Conservation (phyloP, 345 rosid species). For the Boechera stricta region DNA sequence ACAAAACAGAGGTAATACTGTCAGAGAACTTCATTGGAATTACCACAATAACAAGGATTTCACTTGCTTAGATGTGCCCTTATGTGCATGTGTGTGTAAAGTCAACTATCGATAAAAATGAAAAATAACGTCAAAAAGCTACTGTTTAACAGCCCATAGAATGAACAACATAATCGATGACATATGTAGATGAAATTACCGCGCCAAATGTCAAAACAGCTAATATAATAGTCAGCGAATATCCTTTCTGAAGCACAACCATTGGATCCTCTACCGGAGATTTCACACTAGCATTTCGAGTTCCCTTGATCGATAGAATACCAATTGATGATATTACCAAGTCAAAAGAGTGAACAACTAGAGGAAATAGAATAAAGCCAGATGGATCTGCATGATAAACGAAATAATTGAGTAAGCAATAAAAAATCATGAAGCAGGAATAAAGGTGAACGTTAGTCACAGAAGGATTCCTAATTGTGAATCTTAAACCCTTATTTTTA, state of each 20-base stretch:
- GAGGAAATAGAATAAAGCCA: constrained; percentile 96
- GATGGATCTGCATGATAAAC: constrained; percentile 80
- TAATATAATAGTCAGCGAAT: constrained; percentile 75
- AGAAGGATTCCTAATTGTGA: not conserved
- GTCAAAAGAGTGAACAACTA: constrained; percentile 96
- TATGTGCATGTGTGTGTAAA: not conserved
- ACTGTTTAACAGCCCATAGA: not conserved
- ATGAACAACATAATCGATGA: constrained; percentile 14
- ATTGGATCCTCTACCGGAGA: constrained; percentile 86
- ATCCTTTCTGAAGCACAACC: constrained; percentile 96
- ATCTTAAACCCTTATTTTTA: not conserved
- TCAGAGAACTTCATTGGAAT: constrained; percentile 12
- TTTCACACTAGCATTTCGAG: constrained; percentile 73
- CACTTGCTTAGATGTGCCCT: not conserved
- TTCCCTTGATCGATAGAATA: constrained; percentile 81
- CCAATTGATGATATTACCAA: constrained; percentile 89
- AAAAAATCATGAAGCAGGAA: not conserved
- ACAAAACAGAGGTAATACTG: constrained; percentile 45
- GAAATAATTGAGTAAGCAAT: no score
- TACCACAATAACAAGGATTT: constrained; percentile 4
- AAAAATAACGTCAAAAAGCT: constrained; percentile 11
- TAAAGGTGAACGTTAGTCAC: not conserved
- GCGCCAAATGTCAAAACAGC: constrained; percentile 82
- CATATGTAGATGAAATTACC: constrained; percentile 54
- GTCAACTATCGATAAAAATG: constrained; percentile 1